These are phyloP conservation scores for Zygoascus sp. DNA, from an alignment of 1,139 yeast species.

Conservation along the genomic window DNA sequence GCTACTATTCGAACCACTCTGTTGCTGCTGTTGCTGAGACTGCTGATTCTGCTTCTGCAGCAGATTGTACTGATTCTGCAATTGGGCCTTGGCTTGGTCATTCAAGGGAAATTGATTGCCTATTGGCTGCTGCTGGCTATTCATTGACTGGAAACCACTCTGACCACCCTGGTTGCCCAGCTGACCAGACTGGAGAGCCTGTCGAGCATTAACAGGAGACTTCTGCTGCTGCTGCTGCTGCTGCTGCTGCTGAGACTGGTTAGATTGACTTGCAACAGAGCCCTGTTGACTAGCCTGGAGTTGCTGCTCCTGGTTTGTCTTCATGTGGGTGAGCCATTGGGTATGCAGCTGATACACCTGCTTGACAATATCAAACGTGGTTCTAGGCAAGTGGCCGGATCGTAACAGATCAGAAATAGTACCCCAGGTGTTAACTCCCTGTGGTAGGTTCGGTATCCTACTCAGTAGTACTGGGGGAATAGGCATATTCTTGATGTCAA, in stretches of 20 bases:
- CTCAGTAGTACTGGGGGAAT: slow-evolving; percentile 72
- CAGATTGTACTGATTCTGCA: slow-evolving; percentile 10
- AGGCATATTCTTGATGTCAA: slow-evolving; percentile 51
- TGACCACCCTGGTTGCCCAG: slow-evolving; percentile 11
- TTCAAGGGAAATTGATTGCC: not conserved
- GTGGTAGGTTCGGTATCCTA: slow-evolving; percentile 74
- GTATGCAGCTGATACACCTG: slow-evolving; percentile 59
- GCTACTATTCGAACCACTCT: not conserved
- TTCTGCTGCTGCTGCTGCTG: slow-evolving; percentile 20
- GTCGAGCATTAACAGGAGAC: slow-evolving; percentile 8
- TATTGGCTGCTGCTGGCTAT: not conserved
- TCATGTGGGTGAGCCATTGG: slow-evolving; percentile 40
- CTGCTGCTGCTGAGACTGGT: slow-evolving; percentile 15
- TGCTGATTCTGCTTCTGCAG: slow-evolving; percentile 24
- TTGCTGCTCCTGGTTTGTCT: slow-evolving; percentile 26
- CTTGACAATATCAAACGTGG: slow-evolving; percentile 52
- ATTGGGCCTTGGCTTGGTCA: slow-evolving; percentile 6
- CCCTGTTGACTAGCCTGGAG: slow-evolving; percentile 24
- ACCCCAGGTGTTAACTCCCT: slow-evolving; percentile 79
- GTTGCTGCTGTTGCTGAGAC: slow-evolving; percentile 16
- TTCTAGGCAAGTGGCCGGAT: slow-evolving; percentile 52
- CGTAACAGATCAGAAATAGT: slow-evolving; percentile 69
- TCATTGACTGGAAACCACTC: slow-evolving; percentile 6
- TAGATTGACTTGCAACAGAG: slow-evolving; percentile 11
- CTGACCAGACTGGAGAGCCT: slow-evolving; percentile 16